Base-by-base conservation (phyloP, 73 alveolate species). In the Blepharisma japonicum region DNA sequence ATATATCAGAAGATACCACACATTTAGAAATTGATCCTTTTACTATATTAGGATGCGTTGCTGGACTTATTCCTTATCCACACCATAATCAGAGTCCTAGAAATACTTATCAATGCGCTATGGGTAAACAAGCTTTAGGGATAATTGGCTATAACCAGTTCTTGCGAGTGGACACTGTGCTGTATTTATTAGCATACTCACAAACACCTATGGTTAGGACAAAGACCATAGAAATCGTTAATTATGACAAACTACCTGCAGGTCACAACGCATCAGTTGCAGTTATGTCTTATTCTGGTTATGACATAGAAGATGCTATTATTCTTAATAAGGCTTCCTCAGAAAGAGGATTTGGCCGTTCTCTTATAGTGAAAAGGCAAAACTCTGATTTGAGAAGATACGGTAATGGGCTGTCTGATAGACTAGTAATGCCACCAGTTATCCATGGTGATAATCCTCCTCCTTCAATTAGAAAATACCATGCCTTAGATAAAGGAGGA, bases 81-180 rank as follows among this genome's bases (percentile, higher is more conserved):
- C 98, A 97, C 86, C 99, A 97, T 85, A 97, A 97, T 82, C 97
- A 97, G 87, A 87, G 97, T 54, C 99, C 99, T 14, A 87, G 99
- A 77, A 97, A 97, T 88, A 97, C 99, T 18, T 97, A 91, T 88
- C 97, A 97, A 89, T 97, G 99, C 76, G 98, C 99, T 18, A 97
- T 97, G 99, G 99, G 99, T 32, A 97, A 96, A 83, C 96, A 97
- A 87, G 97, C 99, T 0, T 87, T 97, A 77, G 99, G 99, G 25
- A 85, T 92, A 38, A 90, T 94, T 39, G 99, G 98, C 6, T 90
- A 85, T 81, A 96, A 96, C 83, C 97, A 94, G 82, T 81, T 89
- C 87, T 77, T 74, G 27, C 82, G 98, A 82, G 84, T 91, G 47
- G 99, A 97, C 86, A 97, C 99, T 21, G 90, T 95, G 32, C 86